Conservation (phyloP, 139 green algal species). For the Desmodesmus armatus region DNA sequence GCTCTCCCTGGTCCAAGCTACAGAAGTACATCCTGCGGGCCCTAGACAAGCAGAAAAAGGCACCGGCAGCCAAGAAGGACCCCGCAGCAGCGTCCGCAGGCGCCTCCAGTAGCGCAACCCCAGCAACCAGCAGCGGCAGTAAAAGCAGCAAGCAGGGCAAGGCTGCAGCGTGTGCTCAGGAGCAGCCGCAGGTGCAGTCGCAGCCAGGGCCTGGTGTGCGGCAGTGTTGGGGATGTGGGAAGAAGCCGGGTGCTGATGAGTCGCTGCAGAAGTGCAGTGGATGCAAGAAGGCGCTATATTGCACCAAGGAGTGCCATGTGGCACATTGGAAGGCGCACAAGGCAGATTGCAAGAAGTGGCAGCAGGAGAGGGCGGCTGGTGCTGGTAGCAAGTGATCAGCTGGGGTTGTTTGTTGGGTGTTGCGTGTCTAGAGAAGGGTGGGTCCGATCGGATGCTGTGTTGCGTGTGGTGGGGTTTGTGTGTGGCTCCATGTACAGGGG, state of each 20-base stretch:
- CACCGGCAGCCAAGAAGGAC: constrained; percentile 4
- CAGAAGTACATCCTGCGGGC: not conserved
- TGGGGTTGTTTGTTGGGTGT: no score
- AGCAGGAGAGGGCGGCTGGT: not conserved
- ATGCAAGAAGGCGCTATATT: not conserved
- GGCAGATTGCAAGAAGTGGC: constrained; percentile 14
- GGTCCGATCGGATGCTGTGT: no score
- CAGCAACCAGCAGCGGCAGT: not conserved
- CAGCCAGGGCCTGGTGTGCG: not conserved
- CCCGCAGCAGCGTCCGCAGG: not conserved
- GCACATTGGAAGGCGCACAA: not conserved
- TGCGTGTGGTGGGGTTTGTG: no score
- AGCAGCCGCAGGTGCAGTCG: not conserved
- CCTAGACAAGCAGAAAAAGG: not conserved
- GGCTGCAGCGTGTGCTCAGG: constrained; percentile 6
- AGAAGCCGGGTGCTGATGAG: not conserved
- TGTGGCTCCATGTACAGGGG: no score
- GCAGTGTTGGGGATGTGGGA: not conserved
- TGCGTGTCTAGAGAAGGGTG: no score
- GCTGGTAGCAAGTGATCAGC: no score
- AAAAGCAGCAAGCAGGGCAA: not conserved
- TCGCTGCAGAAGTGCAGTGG: not conserved
- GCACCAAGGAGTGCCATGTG: not conserved
- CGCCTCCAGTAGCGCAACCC: no score
- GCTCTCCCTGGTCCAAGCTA: not conserved